Evolutionary conservation across 2,329 filamentous ascomycete genomes (phyloP).

Genomic region (Colletotrichum eleusines): DNA sequence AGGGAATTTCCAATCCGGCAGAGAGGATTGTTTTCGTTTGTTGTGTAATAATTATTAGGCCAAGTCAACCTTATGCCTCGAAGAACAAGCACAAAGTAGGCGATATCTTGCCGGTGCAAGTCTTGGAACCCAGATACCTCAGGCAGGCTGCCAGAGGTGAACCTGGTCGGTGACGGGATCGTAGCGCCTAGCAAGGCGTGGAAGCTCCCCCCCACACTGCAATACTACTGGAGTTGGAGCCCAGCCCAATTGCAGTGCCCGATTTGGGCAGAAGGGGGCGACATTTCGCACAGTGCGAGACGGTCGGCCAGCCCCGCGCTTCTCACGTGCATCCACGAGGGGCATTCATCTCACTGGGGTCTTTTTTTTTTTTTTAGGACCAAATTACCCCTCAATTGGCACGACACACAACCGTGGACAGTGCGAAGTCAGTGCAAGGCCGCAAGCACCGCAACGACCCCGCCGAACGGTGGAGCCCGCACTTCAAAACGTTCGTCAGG

Average conservation of each 20-base stretch:
- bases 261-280: constrained; percentile 20
- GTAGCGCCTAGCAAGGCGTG: constrained; percentile 15
- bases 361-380: background rate
- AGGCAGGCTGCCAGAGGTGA: constrained; percentile 35
- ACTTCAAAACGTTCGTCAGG: constrained; percentile 29
- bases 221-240: constrained; percentile 1
- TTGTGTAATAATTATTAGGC: background rate
- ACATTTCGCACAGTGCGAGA: constrained; percentile 8
- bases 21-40: background rate
- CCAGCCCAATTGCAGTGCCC: constrained; percentile 9
- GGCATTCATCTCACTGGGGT: background rate
- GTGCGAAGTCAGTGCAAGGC: constrained; percentile 24
- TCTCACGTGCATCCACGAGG: constrained; percentile 21
- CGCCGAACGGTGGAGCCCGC: constrained; percentile 21
- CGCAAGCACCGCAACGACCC: constrained; percentile 13
- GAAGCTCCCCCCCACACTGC: constrained; percentile 5
- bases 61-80: background rate
- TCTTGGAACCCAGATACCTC: constrained; percentile 24
- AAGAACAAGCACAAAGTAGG: background rate
- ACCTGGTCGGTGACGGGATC: constrained; percentile 4
- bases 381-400: constrained; percentile 31
- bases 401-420: constrained; percentile 6
- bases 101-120: background rate
- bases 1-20: constrained; percentile 8
- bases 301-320: background rate